Evolutionary conservation across 352 stramenopile genomes (phyloP), one percentile per base, ranked within the genome.

Genomic region (Phytophthora brassicae): DNA sequence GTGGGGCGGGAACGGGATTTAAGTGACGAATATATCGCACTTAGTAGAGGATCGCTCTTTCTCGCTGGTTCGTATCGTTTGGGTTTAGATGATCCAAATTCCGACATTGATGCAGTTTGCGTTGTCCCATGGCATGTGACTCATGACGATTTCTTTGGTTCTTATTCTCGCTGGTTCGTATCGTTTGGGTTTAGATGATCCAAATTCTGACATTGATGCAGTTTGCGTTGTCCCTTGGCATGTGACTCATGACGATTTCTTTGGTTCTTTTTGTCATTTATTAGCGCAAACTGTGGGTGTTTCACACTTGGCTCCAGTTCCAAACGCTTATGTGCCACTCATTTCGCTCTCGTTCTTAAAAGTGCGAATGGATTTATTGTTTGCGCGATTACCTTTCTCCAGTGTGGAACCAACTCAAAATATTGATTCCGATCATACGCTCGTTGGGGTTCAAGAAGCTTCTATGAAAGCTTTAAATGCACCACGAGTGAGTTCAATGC

Each of bases 401-500:
- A 69, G 63, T 39, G 77, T 95, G 0, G 79, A 90, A 41, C 33
- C 80, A 46, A 72, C 87, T 19, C 80, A 95, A 39, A 88, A 96
- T 51, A 90, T 97, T 41, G 81, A 94, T 49, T 90, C 82, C 6
- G 83, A 94, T 56, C 75, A 89, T 62, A 91, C 98, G 45, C 72
- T 98, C 29, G 84, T 96, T 49, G 90, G 92, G 14, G 94, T 98
- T 0, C 92, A 98, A 67, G 78, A 84, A 23, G 84, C 89, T 2
- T 98, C 94, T 31, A 97, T 98, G 84, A 98, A 98, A 67, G 97
- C 88, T 57, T 61, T 94, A 17, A 94, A 99, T 64, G 97, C 94
- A 6, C 95, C 94, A 1, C 84, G 96, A 22, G 95, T 98, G 33
- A 98, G 96, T 29, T 98, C 98, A 46, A 92, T 98, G 56, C 87